phyloP scores from a whole-genome alignment of 2,329 filamentous ascomycete species.

The Colletotrichum sp. region DNA sequence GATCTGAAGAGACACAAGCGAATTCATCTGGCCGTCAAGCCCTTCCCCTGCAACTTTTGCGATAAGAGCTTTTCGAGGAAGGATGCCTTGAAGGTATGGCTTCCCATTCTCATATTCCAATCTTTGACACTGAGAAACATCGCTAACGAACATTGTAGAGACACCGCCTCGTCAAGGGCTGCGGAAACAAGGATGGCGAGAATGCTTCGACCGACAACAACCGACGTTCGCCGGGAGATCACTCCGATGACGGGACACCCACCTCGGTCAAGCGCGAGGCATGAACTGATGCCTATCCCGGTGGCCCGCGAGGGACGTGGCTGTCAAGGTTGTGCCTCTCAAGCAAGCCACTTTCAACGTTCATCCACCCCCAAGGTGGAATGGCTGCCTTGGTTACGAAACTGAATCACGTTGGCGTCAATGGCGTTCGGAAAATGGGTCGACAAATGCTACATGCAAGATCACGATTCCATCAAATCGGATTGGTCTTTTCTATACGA shows the following conservation, averaged over 20 bases:
- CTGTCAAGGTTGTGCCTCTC: not conserved
- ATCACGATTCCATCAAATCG: not conserved
- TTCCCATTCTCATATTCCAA: not conserved
- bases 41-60: conserved; percentile 88
- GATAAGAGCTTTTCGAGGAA: conserved; percentile 98
- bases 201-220: not conserved
- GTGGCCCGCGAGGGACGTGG: not conserved
- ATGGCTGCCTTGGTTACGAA: not conserved
- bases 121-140: too few species aligned
- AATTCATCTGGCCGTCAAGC: conserved; percentile 94
- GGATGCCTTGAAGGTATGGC: conserved; percentile 89
- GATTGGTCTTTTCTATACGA: not conserved
- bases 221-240: conserved; percentile 4
- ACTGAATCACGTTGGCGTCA: not conserved
- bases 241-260: conserved; percentile 15
- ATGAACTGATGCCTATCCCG: not conserved
- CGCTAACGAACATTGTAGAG: conserved; percentile 45
- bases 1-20: conserved; percentile 95
- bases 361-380: not conserved
- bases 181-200: conserved; percentile 39
- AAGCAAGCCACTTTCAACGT: not conserved
- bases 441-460: not conserved
- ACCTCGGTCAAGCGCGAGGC: conserved; percentile 4
- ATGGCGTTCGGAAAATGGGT: not conserved
- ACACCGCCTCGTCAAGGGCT: conserved; percentile 70